These are phyloP conservation scores for Penicillium nordicum DNA, from an alignment of 2,329 filamentous ascomycete species.

Conservation along the genomic window DNA sequence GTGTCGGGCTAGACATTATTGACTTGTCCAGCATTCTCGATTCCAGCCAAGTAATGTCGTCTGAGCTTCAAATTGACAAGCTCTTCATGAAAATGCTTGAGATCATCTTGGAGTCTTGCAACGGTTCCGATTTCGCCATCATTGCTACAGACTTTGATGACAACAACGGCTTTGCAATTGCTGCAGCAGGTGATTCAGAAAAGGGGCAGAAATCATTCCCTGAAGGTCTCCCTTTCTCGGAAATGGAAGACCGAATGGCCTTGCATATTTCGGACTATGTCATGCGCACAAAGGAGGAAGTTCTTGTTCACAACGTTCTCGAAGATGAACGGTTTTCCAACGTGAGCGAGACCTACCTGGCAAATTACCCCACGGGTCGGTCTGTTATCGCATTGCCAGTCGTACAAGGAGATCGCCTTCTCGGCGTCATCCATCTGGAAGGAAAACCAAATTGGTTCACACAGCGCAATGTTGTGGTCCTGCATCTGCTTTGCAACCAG, in stretches of 20 bases:
- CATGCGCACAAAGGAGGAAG: conserved; percentile 60
- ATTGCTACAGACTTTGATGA: conserved; percentile 60
- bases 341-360: conserved; percentile 55
- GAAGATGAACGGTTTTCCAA: conserved; percentile 65
- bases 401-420: conserved; percentile 56
- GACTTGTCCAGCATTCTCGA: conserved; percentile 63
- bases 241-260: conserved; percentile 57
- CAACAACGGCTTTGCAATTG: conserved; percentile 57
- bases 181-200: conserved; percentile 58
- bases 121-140: conserved; percentile 57
- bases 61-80: conserved; percentile 61
- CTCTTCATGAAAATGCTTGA: conserved; percentile 62
- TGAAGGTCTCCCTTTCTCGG: conserved; percentile 54
- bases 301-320: conserved; percentile 61
- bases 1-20: conserved; percentile 55
- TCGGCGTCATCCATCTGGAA: conserved; percentile 62
- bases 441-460: conserved; percentile 63
- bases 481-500: conserved; percentile 60
- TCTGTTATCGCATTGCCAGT: conserved; percentile 63
- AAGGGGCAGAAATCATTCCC: conserved; percentile 53
- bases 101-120: conserved; percentile 63
- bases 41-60: conserved; percentile 63
- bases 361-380: conserved; percentile 54
- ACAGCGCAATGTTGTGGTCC: conserved; percentile 53
- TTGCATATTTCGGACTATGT: conserved; percentile 61